These are phyloP conservation scores for Apiospora arundinis DNA, from an alignment of 2,329 filamentous ascomycete genomes.

Conservation along the genomic window DNA sequence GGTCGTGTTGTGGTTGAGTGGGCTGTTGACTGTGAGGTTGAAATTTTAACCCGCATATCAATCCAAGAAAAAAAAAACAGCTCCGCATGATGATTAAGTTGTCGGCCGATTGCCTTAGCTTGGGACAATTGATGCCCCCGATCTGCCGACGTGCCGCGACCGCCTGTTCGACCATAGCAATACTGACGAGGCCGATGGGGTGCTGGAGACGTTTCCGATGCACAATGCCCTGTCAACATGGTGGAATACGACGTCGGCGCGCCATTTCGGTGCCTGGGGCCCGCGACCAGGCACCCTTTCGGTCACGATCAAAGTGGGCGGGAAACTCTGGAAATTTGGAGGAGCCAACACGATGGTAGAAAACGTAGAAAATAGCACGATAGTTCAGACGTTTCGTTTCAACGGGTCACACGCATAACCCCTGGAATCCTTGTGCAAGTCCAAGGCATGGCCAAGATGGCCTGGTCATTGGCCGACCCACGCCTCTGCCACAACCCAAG, in stretches of 20 bases:
- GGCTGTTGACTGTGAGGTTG: background rate
- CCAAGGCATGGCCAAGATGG: background rate
- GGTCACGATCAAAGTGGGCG: background rate
- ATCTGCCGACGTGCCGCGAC: slow-evolving; percentile 1
- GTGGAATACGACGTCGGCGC: slow-evolving; percentile 4
- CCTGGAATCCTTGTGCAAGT: slow-evolving; percentile 11
- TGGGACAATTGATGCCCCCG: background rate
- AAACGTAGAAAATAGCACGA: slow-evolving; percentile 1
- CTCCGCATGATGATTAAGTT: background rate
- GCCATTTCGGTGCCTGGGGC: background rate
- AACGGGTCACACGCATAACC: slow-evolving; percentile 14
- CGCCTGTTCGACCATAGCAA: slow-evolving; percentile 11
- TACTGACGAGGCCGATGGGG: background rate
- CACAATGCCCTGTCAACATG: background rate
- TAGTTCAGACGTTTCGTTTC: slow-evolving; percentile 15
- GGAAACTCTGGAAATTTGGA: slow-evolving; percentile 7
- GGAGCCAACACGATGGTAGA: background rate
- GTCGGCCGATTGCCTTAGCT: background rate
- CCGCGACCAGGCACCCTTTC: background rate
- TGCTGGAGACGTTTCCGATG: background rate
- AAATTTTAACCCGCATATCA: background rate
- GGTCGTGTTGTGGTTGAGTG: background rate
- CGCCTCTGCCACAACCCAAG: slow-evolving; percentile 7
- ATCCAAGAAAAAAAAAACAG: background rate
- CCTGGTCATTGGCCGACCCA: slow-evolving; percentile 2